Evolutionary conservation across 2,329 filamentous ascomycete genomes (phyloP).

Genomic region (Berkeleyomyces rouxiae): DNA sequence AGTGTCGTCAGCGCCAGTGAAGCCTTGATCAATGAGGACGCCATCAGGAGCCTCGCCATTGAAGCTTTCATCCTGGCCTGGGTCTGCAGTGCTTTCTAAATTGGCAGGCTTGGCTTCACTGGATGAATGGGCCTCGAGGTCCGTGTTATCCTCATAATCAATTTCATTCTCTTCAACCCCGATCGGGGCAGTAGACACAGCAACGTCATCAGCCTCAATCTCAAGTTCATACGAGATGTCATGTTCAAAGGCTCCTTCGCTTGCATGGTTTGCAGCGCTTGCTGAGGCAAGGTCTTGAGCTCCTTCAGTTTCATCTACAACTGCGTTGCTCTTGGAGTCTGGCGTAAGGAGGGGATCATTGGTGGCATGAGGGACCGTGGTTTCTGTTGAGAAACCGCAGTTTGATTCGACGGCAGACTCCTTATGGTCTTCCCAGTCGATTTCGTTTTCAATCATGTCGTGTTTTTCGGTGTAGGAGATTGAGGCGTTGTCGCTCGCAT

Average conservation of each 20-base stretch:
- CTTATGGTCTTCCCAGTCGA: slow-evolving; percentile 13
- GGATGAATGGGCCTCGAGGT: background rate
- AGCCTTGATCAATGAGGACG: slow-evolving; percentile 20
- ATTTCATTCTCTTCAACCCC: slow-evolving; percentile 13
- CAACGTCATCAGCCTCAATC: background rate
- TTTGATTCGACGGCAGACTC: background rate
- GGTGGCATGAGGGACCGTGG: background rate
- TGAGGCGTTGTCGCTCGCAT: slow-evolving; percentile 18
- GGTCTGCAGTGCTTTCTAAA: slow-evolving; percentile 8
- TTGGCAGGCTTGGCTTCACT: background rate
- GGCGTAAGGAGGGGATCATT: background rate
- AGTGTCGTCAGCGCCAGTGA: slow-evolving; percentile 15
- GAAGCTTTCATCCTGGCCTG: slow-evolving; percentile 17
- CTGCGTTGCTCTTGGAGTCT: background rate
- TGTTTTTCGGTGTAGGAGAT: background rate
- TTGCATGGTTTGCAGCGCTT: background rate
- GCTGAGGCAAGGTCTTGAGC: background rate
- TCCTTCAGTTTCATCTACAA: background rate
- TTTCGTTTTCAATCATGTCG: slow-evolving; percentile 9
- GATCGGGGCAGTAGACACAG: background rate
- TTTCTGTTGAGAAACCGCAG: background rate
- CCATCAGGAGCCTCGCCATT: slow-evolving; percentile 14
- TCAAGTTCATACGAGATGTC: slow-evolving; percentile 11
- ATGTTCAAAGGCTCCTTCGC: background rate
- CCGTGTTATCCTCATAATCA: slow-evolving; percentile 13